Evolutionary conservation across 1,284 basidiomycete species (phyloP).

Genomic region (Fomitopsis schrenkii): DNA sequence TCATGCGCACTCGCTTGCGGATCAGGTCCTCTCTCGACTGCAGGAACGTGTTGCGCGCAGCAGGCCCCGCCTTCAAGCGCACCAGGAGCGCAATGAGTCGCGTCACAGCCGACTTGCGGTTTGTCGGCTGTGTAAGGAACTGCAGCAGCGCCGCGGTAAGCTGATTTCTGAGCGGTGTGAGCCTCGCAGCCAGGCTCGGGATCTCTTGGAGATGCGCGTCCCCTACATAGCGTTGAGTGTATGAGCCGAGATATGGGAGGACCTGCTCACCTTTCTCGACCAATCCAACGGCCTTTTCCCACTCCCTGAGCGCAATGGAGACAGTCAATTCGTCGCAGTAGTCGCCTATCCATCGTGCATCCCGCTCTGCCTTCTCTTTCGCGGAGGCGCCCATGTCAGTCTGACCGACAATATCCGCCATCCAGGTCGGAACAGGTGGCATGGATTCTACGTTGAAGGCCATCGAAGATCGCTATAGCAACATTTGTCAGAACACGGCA

Average conservation of each 20-base stretch:
- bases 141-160: conserved; percentile 72
- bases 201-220: conserved; percentile 58
- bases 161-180: conserved; percentile 66
- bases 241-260: background rate
- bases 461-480: conserved; percentile 23
- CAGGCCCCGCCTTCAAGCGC: conserved; percentile 73
- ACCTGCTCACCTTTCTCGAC: conserved; percentile 71
- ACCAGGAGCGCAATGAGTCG: conserved; percentile 70
- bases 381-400: conserved; percentile 51
- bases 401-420: conserved; percentile 58
- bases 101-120: conserved; percentile 77
- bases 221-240: conserved; percentile 34
- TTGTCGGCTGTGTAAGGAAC: conserved; percentile 70
- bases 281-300: conserved; percentile 80
- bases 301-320: conserved; percentile 85
- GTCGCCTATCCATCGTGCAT: conserved; percentile 83
- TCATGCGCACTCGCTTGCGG: conserved; percentile 73
- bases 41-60: conserved; percentile 83
- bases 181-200: conserved; percentile 52
- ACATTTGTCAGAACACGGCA: background rate
- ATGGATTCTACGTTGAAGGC: conserved; percentile 21
- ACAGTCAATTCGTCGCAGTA: conserved; percentile 92
- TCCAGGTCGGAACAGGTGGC: conserved; percentile 63
- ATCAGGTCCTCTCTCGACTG: conserved; percentile 77
- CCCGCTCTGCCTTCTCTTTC: conserved; percentile 72